Conservation (phyloP, 2,329 filamentous ascomycete species). For the Thielaviopsis euricoi region DNA sequence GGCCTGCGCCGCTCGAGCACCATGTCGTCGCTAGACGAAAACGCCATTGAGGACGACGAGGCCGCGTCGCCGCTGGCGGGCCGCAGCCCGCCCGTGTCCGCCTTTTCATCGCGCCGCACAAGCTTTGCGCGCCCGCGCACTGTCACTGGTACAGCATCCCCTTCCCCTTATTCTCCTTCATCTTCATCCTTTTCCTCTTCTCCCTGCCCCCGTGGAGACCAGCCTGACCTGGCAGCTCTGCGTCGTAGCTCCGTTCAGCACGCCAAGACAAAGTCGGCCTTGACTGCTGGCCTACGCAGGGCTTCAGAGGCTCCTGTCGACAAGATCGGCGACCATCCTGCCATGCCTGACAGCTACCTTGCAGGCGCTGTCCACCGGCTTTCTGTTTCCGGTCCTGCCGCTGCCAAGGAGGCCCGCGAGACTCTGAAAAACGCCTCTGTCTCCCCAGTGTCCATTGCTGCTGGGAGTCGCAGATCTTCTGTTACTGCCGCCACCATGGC, state of each 20-base stretch:
- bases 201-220: too few species aligned
- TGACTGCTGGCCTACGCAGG: not conserved
- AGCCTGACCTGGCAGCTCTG: too few species aligned
- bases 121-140: slow-evolving; percentile 9
- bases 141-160: slow-evolving; percentile 9
- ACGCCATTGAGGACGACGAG: slow-evolving; percentile 54
- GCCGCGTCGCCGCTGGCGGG: slow-evolving; percentile 20
- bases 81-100: slow-evolving; percentile 2
- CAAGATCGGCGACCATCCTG: not conserved
- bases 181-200: not conserved
- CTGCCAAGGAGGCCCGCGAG: slow-evolving; percentile 1
- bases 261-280: slow-evolving; percentile 6
- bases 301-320: not conserved
- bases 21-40: slow-evolving; percentile 53
- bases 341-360: slow-evolving; percentile 4
- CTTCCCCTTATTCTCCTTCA: not conserved
- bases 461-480: too few species aligned
- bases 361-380: slow-evolving; percentile 9
- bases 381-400: slow-evolving; percentile 5
- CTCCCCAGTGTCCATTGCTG: not conserved
- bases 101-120: slow-evolving; percentile 6
- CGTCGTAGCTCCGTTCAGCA: not conserved
- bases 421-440: not conserved
- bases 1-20: slow-evolving; percentile 48
- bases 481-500: too few species aligned